Conservation (phyloP, 2,329 filamentous ascomycete genomes). For the Aureobasidium sp. region DNA sequence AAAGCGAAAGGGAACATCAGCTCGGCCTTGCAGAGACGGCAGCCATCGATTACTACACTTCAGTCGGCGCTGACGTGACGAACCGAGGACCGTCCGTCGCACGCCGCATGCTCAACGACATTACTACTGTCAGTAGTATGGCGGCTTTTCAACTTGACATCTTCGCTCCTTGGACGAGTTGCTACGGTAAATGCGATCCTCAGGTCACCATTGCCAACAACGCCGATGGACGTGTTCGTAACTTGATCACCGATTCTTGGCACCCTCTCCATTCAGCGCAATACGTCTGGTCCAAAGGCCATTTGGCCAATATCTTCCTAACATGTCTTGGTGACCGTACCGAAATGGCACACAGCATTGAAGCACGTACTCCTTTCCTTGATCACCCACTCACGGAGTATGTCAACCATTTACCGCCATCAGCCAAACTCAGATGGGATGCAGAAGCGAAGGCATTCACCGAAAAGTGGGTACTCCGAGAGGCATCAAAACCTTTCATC, state of each 20-base stretch:
- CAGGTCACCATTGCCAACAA: slow-evolving; percentile 28
- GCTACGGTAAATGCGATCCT: slow-evolving; percentile 24
- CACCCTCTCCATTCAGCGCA: slow-evolving; percentile 34
- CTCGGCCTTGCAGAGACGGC: slow-evolving; percentile 20
- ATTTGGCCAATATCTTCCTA: slow-evolving; percentile 33
- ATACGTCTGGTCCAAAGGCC: slow-evolving; percentile 31
- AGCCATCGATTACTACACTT: slow-evolving; percentile 21
- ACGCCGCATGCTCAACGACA: slow-evolving; percentile 32
- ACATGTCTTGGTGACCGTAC: slow-evolving; percentile 36
- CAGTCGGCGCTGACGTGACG: slow-evolving; percentile 22
- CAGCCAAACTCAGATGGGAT: slow-evolving; percentile 29
- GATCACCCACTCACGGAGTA: slow-evolving; percentile 33
- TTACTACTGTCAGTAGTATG: slow-evolving; percentile 29
- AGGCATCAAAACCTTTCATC: slow-evolving; percentile 43
- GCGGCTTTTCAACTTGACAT: slow-evolving; percentile 28
- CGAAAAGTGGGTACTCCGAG: slow-evolving; percentile 44
- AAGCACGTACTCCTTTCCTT: slow-evolving; percentile 34
- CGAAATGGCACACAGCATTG: slow-evolving; percentile 37
- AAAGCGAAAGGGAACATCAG: slow-evolving; percentile 18
- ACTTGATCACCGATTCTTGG: slow-evolving; percentile 28
- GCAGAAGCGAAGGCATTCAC: slow-evolving; percentile 21
- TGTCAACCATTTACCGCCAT: slow-evolving; percentile 30
- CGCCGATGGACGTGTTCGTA: slow-evolving; percentile 23
- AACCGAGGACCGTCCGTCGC: slow-evolving; percentile 24
- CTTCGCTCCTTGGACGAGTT: slow-evolving; percentile 28